Base-by-base conservation (phyloP, 768 basidiomycete genomes). In the Trametes punicea region DNA sequence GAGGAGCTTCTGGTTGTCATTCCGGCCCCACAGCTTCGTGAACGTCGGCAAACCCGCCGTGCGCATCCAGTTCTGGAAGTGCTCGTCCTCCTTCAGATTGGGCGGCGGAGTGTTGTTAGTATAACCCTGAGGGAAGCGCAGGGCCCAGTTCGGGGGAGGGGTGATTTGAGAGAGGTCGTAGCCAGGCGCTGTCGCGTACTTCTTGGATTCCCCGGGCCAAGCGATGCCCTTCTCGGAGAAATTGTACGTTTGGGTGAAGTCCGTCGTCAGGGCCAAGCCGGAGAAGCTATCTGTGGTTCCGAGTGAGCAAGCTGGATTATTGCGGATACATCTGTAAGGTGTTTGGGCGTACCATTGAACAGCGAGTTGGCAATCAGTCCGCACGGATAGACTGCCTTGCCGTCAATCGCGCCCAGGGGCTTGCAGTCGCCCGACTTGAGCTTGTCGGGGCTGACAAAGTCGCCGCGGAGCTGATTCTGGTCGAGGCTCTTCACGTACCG, bases 31-130 rank as follows among this genome's bases (percentile, higher is more conserved):
- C 20, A 99, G 75, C 73, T 99, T 98, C 29, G 93, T 86, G 71
- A 99, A 99, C 6, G 96, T 98, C 8, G 97, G 97, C 44, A 98
- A 72, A 11, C 96, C 97, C 0, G 97, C 93, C 2, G 95, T 97
- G 56, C 96, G 83, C 97, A 99, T 99, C 97, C 97, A 99, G 68
- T 96, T 95, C 73, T 98, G 96, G 77, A 99, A 98, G 65, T 90
- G 94, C 71, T 98, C 90, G 66, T 98, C 87, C 2, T 63, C 62
- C 49, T 76, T 74, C 31, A 98, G 75, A 67, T 97, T 74, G 1
- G 93, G 95, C 18, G 87, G 84, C 15, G 81, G 81, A 59, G 77
- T 82, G 4, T 71, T 71, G 1, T 73, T 67, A 3, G 83, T 84
- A 72, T 97, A 98, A 53, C 80, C 80, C 58, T 88, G 69, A 1